A percentile compares a stretch with the other conserved stretches of the same genome.
Evolutionary conservation across 148 eudicot species (phyloP).

Genomic region (Arctostaphylos glauca): DNA sequence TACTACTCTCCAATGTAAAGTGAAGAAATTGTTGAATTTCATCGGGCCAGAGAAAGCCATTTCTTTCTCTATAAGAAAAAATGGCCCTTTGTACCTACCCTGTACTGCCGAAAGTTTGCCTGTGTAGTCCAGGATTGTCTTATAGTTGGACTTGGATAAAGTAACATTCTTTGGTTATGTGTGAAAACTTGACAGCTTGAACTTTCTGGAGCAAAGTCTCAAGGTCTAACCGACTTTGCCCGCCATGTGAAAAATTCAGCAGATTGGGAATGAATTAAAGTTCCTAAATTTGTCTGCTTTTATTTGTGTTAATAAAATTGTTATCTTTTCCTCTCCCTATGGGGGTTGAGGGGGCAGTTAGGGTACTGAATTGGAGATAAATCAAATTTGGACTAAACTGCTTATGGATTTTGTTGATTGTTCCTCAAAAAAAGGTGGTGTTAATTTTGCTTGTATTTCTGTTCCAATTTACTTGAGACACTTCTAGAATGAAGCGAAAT

Average conservation of each 20-base stretch:
- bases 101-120: too few relatives aligned
- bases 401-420: not conserved
- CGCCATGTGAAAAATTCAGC: not conserved
- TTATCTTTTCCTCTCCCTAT: conserved; percentile 3
- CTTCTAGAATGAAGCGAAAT: not conserved
- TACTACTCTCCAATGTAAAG: not conserved
- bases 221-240: conserved; percentile 10
- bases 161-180: conserved; percentile 18
- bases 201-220: conserved; percentile 16
- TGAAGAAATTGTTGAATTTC: too few relatives aligned
- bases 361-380: conserved; percentile 9
- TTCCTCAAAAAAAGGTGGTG: not conserved
- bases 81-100: too few relatives aligned
- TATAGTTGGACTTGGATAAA: conserved; percentile 6
- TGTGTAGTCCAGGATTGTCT: not conserved
- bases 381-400: not conserved
- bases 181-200: conserved; percentile 17
- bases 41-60: too few relatives aligned
- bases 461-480: not conserved
- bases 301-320: not conserved
- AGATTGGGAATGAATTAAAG: not conserved
- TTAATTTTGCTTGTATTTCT: not conserved
- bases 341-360: conserved; percentile 16
- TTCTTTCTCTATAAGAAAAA: too few relatives aligned
- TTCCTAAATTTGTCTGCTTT: conserved; percentile 11